Base-by-base conservation (phyloP, 2,329 filamentous ascomycete genomes). In the Dissoconium aciculare region DNA sequence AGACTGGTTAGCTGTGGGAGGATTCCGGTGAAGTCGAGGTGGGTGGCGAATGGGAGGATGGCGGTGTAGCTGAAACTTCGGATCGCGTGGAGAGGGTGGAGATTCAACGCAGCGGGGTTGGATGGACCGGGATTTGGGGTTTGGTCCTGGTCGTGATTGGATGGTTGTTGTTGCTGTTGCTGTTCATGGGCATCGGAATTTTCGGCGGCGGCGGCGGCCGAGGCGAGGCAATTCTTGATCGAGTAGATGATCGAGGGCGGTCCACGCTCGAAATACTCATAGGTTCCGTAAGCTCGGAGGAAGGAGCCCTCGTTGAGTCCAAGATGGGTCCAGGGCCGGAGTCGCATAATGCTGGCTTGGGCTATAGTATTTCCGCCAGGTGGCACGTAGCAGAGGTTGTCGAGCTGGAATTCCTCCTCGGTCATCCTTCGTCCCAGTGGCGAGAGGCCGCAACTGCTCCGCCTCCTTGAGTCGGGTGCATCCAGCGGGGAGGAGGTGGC, bases 261-360 rank as follows among this genome's bases (percentile, higher is more conserved):
- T 2, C 64, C 60, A 26, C 71, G 71, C 19, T 74, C 60, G 45
- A 76, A 80, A 54, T 75, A 82, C 44, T 82, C 74, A 49, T 81
- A 78, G 3, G 69, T 73, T 27, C 67, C 66, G 54, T 81, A 85
- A 4, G 71, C 75, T 34, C 66, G 65, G n/a, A 78, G 65, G 4
- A 72, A 81, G 0, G 77, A 81, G 5, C 78, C 77, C 55, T 87
- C 79, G 49, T 85, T 85, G 40, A 83, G 67, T 2, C 68, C 58
- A 0, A 83, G 45, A 11, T 67, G 64, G 0, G 62, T 64, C 79
- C 80, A 85, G 2, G 67, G 66, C 1, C 68, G 64, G n/a, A 67
- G 57, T 15, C 63, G 62, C 26, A 81, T 64, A 1, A 82, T 53
- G 14, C 46, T 54, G 1, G 45, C 40, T 2, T 31, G 15, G 3